Evolutionary conservation across 164 flowering plant genomes (phyloP).

Genomic region (Cinnamomum micranthum): DNA sequence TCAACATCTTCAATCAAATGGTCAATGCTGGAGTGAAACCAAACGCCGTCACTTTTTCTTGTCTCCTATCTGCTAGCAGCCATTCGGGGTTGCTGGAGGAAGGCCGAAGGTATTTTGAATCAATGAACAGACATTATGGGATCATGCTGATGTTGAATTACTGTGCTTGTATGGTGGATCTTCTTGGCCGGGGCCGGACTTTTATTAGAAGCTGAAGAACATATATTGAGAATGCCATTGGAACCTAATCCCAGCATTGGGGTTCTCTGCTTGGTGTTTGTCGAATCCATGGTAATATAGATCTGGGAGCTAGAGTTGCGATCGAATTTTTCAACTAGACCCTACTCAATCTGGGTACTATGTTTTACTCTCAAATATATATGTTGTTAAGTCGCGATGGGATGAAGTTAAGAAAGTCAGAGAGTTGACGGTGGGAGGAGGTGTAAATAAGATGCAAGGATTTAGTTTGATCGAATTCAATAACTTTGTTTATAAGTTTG

Average conservation of each 20-base stretch:
- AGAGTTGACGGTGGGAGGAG: slow-evolving; percentile 11
- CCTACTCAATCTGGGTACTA: slow-evolving; percentile 17
- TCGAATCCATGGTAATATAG: slow-evolving; percentile 14
- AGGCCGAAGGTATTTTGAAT: slow-evolving; percentile 14
- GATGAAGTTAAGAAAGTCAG: slow-evolving; percentile 18
- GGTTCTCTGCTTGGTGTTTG: slow-evolving; percentile 19
- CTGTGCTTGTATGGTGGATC: slow-evolving; percentile 22
- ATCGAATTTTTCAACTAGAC: slow-evolving; percentile 9
- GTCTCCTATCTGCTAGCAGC: slow-evolving; percentile 17
- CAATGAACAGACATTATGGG: slow-evolving; percentile 13
- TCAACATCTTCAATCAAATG: slow-evolving; percentile 11
- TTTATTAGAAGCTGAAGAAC: slow-evolving; percentile 17
- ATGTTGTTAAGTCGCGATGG: slow-evolving; percentile 17
- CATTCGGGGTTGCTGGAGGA: slow-evolving; percentile 17
- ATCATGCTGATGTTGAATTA: slow-evolving; percentile 10
- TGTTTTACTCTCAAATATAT: slow-evolving; percentile 20
- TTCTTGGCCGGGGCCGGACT: slow-evolving; percentile 18
- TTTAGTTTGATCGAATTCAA: slow-evolving; percentile 15
- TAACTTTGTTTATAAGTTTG: slow-evolving; percentile 13
- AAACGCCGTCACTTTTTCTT: slow-evolving; percentile 15
- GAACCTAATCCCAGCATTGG: slow-evolving; percentile 16
- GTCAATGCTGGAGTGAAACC: slow-evolving; percentile 15
- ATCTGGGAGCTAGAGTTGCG: slow-evolving; percentile 17
- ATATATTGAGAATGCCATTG: slow-evolving; percentile 10
- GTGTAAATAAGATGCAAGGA: slow-evolving; percentile 17